phyloP scores from a whole-genome alignment of 2,329 filamentous ascomycete genomes.

The Paecilomyces niveus region DNA sequence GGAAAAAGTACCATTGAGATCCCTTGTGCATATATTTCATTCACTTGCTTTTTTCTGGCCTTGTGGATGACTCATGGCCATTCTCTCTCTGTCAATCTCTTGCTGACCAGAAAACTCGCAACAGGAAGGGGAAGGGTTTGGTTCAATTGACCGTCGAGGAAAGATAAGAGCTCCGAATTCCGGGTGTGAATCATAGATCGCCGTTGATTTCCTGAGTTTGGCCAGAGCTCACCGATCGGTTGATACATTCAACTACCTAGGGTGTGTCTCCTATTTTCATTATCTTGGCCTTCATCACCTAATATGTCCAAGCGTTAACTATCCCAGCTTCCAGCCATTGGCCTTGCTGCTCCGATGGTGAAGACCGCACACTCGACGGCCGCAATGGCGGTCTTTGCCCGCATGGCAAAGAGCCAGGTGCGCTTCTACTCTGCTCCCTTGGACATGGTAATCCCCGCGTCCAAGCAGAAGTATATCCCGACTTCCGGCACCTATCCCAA shows the following conservation, averaged over 20 bases:
- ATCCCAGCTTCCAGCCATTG: not conserved
- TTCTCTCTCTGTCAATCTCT: not conserved
- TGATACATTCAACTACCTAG: not conserved
- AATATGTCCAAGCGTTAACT: not conserved
- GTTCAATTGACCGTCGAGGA: not conserved
- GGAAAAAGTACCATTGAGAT: not conserved
- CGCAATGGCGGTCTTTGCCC: slow-evolving; percentile 27
- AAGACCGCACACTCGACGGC: slow-evolving; percentile 17
- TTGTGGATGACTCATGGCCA: not conserved
- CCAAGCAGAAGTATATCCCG: slow-evolving; percentile 88
- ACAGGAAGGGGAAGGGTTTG: not conserved
- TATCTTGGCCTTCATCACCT: not conserved
- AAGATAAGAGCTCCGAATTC: not conserved
- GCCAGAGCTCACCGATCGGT: not conserved
- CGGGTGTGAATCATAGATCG: not conserved
- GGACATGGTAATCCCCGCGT: slow-evolving; percentile 55
- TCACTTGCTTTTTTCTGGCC: not conserved
- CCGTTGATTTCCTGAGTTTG: not conserved
- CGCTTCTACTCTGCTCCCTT: slow-evolving; percentile 40
- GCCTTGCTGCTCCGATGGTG: slow-evolving; percentile 3
- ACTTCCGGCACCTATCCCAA: slow-evolving; percentile 78
- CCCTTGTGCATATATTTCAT: not conserved
- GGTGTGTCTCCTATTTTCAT: not conserved
- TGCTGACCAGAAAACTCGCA: not conserved
- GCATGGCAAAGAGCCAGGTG: slow-evolving; percentile 32